A percentile compares a stretch with the other conserved stretches of the same genome.
These are phyloP conservation scores for Mucor circinelloides DNA, from an alignment of 371 early-diverging fungal species.

Conservation along the genomic window DNA sequence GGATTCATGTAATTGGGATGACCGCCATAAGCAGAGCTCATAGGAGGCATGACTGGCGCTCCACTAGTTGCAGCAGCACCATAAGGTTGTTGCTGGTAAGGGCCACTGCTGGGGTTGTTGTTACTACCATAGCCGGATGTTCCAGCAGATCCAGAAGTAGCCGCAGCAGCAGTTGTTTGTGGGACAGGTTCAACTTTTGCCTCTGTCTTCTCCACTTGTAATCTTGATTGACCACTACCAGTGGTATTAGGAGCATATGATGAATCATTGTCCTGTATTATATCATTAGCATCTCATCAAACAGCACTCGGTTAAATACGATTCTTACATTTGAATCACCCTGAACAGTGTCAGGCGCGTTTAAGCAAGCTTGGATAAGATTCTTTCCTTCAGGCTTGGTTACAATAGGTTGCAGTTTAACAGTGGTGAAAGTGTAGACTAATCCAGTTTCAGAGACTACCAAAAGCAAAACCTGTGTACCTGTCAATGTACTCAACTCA, in stretches of 20 bases:
- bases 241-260: not conserved
- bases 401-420: conserved; percentile 95
- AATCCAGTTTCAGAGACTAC: conserved; percentile 99
- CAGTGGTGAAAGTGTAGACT: conserved; percentile 98
- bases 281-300: not conserved
- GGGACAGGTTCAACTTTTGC: conserved; percentile 6
- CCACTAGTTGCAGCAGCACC: not conserved
- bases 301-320: not conserved
- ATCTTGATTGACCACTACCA: conserved; percentile 10
- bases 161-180: conserved; percentile 3
- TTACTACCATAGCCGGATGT: not conserved
- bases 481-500: conserved; percentile 96
- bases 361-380: conserved; percentile 94
- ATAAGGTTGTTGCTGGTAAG: conserved; percentile 18
- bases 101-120: conserved; percentile 1
- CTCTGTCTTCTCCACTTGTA: conserved; percentile 8
- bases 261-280: conserved; percentile 8
- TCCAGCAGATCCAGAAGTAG: not conserved
- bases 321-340: conserved; percentile 20
- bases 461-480: conserved; percentile 95
- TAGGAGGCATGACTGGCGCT: conserved; percentile 6
- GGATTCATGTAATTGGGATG: conserved; percentile 19
- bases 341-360: conserved; percentile 71
- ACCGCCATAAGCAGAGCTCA: conserved; percentile 5
- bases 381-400: conserved; percentile 94